Evolutionary conservation across 2,329 filamentous ascomycete genomes (phyloP).

Genomic region (Colletotrichum incanum): DNA sequence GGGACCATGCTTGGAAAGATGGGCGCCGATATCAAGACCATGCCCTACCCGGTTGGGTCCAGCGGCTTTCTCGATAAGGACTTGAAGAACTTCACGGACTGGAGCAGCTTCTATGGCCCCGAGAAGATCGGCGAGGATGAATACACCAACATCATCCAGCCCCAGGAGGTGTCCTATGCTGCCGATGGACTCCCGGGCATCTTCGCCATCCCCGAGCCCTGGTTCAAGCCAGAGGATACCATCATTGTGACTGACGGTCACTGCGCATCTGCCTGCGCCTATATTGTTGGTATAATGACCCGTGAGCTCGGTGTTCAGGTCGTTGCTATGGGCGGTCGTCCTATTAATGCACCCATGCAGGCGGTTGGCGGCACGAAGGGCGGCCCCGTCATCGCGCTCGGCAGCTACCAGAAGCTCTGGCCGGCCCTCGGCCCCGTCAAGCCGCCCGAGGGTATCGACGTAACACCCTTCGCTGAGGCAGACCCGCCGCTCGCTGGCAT

Average conservation of each 20-base stretch:
- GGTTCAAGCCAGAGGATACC: conserved; percentile 53
- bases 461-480: conserved; percentile 17
- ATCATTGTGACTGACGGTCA: conserved; percentile 46
- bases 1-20: too few species aligned
- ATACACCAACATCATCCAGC: conserved; percentile 13
- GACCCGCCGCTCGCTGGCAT: conserved; percentile 24
- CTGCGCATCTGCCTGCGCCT: conserved; percentile 45
- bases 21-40: too few species aligned
- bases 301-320: conserved; percentile 68
- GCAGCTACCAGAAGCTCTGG: conserved; percentile 6
- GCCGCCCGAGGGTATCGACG: conserved; percentile 19
- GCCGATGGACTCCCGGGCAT: conserved; percentile 15
- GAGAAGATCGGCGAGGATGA: too few species aligned
- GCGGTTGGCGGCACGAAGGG: conserved; percentile 77
- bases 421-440: background rate
- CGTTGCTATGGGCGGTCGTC: conserved; percentile 73
- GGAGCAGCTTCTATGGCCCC: too few species aligned
- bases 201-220: conserved; percentile 19
- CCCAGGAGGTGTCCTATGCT: conserved; percentile 1
- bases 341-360: conserved; percentile 70
- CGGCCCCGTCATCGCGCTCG: conserved; percentile 53
- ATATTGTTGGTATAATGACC: conserved; percentile 60
- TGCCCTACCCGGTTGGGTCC: too few species aligned
- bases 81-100: too few species aligned
- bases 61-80: too few species aligned